Evolutionary conservation across 805 yeast genomes (phyloP), one percentile per base, ranked within the genome.

Genomic region (Cyberlindnera suaveolens): DNA sequence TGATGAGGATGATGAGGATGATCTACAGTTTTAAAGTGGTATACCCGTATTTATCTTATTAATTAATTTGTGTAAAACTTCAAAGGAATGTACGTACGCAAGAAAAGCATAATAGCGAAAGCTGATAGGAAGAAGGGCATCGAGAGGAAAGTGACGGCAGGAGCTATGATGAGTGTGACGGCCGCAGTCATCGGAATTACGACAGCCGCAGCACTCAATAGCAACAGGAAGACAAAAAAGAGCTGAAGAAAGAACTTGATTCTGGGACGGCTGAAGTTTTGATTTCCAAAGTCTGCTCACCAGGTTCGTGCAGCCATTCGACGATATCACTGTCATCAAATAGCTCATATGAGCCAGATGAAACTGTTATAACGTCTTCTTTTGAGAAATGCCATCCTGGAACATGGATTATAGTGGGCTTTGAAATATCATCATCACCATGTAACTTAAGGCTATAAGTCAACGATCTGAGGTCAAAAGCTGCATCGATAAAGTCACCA

Each of bases 351-450:
- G 61, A 57, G 0, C 95, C 95, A 1, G 78, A 65, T 4, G 79
- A 68, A 13, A 78, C 66, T 7, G 85, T 70, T 14, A 70, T 72
- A 11, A 71, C 43, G 45, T 67, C 71, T 43, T 68, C 77, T 38
- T 61, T 57, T 38, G 64, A 78, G 68, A 74, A 89, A 59, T 90
- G 96, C 70, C 79, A 73, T 20, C 68, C 69, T 0, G 97, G 97
- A 23, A 88, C 54, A 54, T 70, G 85, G 2, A 90, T 74, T 38
- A 74, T 61, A 0, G 91, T 81, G 3, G 88, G 80, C 4, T 54
- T 38, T 39, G 16, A 53, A 27, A 5, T 40, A 3, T 64, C 42
- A 19, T 45, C 46, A 2, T 51, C 46, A 3, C 66, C 68, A 11
- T 51, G 44, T 11, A 89, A 58, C 10, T 71, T 68, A 44, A 87